A percentile compares a stretch with the other conserved stretches of the same genome.
phyloP scores from a whole-genome alignment of 2,329 filamentous ascomycete species.

The Colletotrichum neosansevieriae region DNA sequence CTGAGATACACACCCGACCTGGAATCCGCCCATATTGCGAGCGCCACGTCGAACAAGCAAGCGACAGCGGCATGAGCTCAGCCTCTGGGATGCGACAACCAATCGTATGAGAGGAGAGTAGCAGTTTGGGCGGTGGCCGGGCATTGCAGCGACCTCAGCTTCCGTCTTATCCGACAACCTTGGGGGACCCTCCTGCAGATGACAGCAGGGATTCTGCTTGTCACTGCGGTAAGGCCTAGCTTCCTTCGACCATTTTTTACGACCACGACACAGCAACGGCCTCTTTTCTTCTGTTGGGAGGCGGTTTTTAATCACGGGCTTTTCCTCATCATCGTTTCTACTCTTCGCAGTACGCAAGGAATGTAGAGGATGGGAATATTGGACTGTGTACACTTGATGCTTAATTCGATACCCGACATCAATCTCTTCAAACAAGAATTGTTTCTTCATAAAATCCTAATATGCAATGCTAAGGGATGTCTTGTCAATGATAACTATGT shows the following conservation, averaged over 20 bases:
- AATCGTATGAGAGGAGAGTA: not conserved
- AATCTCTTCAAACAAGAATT: conserved; percentile 30
- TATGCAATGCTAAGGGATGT: not conserved
- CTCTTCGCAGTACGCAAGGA: conserved; percentile 12
- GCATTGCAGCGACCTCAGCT: conserved; percentile 28
- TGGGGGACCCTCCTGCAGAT: not conserved
- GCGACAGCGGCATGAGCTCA: conserved; percentile 15
- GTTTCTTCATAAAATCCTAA: not conserved
- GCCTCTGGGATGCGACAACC: not conserved
- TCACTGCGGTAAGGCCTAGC: conserved; percentile 9
- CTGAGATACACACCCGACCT: not conserved
- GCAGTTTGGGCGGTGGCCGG: conserved; percentile 3
- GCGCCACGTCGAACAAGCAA: conserved; percentile 8
- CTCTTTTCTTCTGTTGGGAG: conserved; percentile 30
- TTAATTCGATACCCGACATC: conserved; percentile 42
- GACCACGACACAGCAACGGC: conserved; percentile 36
- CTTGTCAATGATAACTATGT: not conserved
- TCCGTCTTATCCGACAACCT: conserved; percentile 30
- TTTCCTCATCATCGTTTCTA: conserved; percentile 16
- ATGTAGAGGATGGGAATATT: not conserved
- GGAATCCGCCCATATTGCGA: not conserved
- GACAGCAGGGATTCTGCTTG: conserved; percentile 8
- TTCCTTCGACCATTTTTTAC: conserved; percentile 15
- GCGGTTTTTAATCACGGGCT: conserved; percentile 3
- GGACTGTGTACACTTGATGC: conserved; percentile 33